Conservation (phyloP, 179 eudicot species). For the Dionaea muscipula region DNA sequence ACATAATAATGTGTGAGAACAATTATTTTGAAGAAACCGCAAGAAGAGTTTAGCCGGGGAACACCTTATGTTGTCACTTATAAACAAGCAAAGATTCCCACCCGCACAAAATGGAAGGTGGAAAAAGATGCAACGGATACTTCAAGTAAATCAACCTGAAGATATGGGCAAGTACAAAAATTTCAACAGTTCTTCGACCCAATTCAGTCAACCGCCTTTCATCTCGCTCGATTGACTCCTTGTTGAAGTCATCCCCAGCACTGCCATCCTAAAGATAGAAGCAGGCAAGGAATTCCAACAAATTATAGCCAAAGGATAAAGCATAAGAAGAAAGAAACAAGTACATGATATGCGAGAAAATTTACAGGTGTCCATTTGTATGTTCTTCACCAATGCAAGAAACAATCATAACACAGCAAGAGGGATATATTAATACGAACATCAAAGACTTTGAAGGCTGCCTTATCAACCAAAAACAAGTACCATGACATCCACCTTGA, state of each 20-base stretch:
- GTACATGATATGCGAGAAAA: too few relatives aligned
- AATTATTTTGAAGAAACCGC: neutral
- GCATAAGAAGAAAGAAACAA: too few relatives aligned
- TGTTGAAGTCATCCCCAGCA: conserved; percentile 69
- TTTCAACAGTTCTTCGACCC: conserved; percentile 94
- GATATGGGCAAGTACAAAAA: conserved; percentile 72
- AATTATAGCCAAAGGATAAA: too few relatives aligned
- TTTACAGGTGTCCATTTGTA: too few relatives aligned
- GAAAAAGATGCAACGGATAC: neutral
- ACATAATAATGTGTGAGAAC: neutral
- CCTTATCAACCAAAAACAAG: too few relatives aligned
- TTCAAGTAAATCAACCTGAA: conserved; percentile 47
- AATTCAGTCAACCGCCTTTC: conserved; percentile 87
- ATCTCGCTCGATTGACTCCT: conserved; percentile 78
- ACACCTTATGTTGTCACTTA: too few relatives aligned
- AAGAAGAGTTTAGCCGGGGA: neutral
- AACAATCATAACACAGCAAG: too few relatives aligned
- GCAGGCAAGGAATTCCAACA: neutral
- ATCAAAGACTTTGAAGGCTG: too few relatives aligned
- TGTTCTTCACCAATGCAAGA: too few relatives aligned
- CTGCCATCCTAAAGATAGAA: conserved; percentile 52
- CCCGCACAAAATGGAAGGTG: neutral
- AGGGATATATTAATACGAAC: too few relatives aligned
- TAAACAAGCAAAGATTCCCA: neutral
- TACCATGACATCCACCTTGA: too few relatives aligned